Evolutionary conservation across 2,329 filamentous ascomycete species (phyloP), one percentile per base, ranked within the genome.

Genomic region (Arthrinium phaeospermum): DNA sequence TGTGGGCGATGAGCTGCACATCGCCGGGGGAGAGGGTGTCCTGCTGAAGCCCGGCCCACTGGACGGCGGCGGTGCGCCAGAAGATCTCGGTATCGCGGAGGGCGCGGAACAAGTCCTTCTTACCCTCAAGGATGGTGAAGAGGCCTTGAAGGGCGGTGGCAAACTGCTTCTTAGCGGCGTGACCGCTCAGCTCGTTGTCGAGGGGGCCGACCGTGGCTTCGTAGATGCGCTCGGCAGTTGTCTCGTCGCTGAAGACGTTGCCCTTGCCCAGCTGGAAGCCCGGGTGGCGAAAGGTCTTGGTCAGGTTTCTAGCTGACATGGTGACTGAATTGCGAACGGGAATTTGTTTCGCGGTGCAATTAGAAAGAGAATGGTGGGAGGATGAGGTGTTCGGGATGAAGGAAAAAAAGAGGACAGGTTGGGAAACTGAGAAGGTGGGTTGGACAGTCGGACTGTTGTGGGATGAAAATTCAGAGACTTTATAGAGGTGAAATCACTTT

Each of bases 11-110:
- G 24, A 34, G 24, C 51, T 57, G 24, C 4, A 30, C 4, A 5
- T 57, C 27, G 27, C 14, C 14, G 51, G 27, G 6, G 1, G 51
- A 7, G 4, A 57, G 51, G 12, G 30, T 27, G 13, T 5, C 24
- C 4, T n/a, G 27, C 24, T 6, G 14, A 16, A 19, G 27, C 16
- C 4, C 16, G 45, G 34, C 51, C 51, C 51, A 57, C 4, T 57
- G 14, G 41, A 41, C 16, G 7, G 53, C n/a, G 3, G 53, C 22
- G 44, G 8, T 4, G 19, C 7, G 34, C 70, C 70, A 71, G 47
- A 68, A 71, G 16, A 71, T 4, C 13, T 68, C 30, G 30, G 46
- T 67, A 46, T 71, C 70, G 12, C 61, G 24, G 1, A 71, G 49
- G 49, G 10, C 49, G n/a, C 49, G 49, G 70, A 67, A 71, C 10